Conservation (phyloP, 225 moss, liverwort and hornwort genomes). For the Ulota crispa region DNA sequence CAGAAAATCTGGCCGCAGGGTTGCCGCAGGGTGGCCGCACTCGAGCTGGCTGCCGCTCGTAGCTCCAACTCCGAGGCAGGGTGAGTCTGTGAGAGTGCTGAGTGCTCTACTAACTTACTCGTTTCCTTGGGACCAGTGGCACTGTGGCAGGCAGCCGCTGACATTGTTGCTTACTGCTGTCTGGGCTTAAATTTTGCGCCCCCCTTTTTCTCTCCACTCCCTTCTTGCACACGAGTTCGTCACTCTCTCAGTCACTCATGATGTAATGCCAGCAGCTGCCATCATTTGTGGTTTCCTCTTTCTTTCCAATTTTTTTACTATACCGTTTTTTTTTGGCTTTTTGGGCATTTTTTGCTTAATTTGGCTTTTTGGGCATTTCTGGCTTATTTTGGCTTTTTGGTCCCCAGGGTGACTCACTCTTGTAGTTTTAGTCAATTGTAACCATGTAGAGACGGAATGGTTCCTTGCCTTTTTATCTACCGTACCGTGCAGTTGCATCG, state of each 20-base stretch:
- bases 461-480: background rate
- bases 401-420: background rate
- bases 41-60: slow-evolving; percentile 3
- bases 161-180: slow-evolving; percentile 25
- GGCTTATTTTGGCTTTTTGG: too few species aligned
- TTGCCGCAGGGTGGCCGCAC: background rate
- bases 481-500: background rate
- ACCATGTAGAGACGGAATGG: background rate
- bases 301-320: background rate
- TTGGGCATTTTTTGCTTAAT: too few species aligned
- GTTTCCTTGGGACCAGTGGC: slow-evolving; percentile 13
- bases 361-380: too few species aligned
- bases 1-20: slow-evolving; percentile 13
- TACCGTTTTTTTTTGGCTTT: too few species aligned
- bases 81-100: too few species aligned
- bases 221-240: background rate
- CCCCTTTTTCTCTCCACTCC: background rate
- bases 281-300: background rate
- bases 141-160: slow-evolving; percentile 8
- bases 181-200: slow-evolving; percentile 10
- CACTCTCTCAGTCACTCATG: background rate
- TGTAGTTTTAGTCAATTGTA: background rate
- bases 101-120: background rate
- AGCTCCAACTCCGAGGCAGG: background rate
- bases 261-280: background rate